Evolutionary conservation across 306 rosid species (phyloP), one percentile per base, ranked within the genome.

Genomic region (Crataegus laevigata): DNA sequence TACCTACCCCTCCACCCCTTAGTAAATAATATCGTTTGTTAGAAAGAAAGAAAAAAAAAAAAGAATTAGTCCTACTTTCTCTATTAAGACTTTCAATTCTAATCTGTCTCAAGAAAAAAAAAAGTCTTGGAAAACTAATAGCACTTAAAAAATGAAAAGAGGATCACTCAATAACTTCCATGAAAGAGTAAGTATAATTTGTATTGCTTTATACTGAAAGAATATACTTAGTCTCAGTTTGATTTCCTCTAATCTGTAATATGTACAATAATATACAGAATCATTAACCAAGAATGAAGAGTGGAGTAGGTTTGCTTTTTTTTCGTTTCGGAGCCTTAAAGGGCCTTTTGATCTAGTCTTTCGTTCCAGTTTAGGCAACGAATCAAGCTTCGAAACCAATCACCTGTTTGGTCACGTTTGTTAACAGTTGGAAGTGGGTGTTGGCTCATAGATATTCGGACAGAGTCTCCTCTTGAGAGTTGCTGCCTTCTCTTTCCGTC

Each of bases 401-500:
- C 99, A 72, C 97, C 90, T 34, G 99, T 94, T 88, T 92, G 99
- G 85, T 94, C 99, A 82, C 80, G 91, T 85, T 94, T 94, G 85
- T 94, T 94, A 45, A 94, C 99, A 4, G 99, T 94, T 43, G 99
- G 99, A 81, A 94, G 96, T 45, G 99, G 99, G 85, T 89, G 96
- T 81, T 87, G 79, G 87, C 99, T 94, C 99, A 94, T 91, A 30
- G 65, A 87, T 86, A 94, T 89, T 82, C 82, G 83, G 8, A 94
- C 92, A 30, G 96, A 92, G 83, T 94, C 96, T 76, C 99, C 99
- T 79, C 97, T 82, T 64, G 97, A 94, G 82, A 94, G 99, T 79
- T 94, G 99, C 80, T 94, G 99, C 85, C 99, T 89, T 85, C 96
- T 89, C 88, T 94, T 94, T 75, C 99, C 97, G 76, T 94, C 99